Conservation (phyloP, 2,329 filamentous ascomycete genomes). For the Ophiostoma pallidulum region DNA sequence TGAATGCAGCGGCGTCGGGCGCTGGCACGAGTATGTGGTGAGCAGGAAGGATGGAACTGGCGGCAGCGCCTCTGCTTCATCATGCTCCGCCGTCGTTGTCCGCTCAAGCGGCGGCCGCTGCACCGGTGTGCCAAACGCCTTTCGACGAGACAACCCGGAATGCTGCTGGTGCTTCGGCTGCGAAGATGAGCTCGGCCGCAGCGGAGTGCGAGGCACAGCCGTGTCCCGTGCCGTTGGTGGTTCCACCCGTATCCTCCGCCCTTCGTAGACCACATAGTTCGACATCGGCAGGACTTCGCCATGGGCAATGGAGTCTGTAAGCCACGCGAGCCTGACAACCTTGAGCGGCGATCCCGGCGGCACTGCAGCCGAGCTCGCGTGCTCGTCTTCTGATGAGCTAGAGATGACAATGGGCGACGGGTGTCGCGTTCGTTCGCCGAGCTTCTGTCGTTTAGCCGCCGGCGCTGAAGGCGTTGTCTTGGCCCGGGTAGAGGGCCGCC, state of each 20-base stretch:
- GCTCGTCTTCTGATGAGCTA: constrained; percentile 20
- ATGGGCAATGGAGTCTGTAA: constrained; percentile 41
- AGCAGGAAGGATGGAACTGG: constrained; percentile 58
- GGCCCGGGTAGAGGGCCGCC: background rate
- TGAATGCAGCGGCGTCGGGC: constrained; percentile 57
- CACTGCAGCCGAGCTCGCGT: background rate
- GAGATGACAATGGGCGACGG: constrained; percentile 10
- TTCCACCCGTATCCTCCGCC: constrained; percentile 27
- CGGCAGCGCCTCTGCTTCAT: constrained; percentile 48
- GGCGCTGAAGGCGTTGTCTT: constrained; percentile 10
- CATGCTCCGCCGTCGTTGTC: constrained; percentile 70
- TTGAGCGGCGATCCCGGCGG: constrained; percentile 22
- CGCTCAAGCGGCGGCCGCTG: constrained; percentile 39
- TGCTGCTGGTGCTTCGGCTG: background rate
- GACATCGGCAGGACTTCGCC: constrained; percentile 37
- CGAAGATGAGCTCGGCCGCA: background rate
- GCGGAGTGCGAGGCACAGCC: constrained; percentile 10
- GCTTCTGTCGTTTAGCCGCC: constrained; percentile 3
- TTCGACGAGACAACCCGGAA: background rate
- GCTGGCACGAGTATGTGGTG: constrained; percentile 68
- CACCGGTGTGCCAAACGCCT: background rate
- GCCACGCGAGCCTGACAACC: constrained; percentile 52
- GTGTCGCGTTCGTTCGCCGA: background rate
- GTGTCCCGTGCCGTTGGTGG: background rate
- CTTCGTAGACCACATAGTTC: constrained; percentile 46